A percentile compares a stretch with the other conserved stretches of the same genome.
phyloP scores from a whole-genome alignment of 116 monocot genomes.

The Phalaenopsis hybrid region DNA sequence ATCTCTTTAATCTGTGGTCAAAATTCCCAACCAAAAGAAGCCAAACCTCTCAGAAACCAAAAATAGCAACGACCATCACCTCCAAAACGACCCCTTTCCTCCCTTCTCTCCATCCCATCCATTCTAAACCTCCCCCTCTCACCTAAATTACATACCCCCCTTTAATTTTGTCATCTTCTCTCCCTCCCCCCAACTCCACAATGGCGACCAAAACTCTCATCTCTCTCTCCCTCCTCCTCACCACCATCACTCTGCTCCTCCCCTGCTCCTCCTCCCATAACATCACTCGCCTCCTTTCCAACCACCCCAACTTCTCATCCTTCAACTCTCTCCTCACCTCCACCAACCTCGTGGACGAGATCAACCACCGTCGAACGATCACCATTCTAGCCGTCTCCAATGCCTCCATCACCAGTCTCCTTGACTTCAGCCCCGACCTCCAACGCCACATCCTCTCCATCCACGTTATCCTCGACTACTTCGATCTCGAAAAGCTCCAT shows the following conservation, averaged over 20 bases:
- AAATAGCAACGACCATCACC: background rate
- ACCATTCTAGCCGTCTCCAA: conserved; percentile 40
- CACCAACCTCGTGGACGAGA: conserved; percentile 23
- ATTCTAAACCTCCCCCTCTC: background rate
- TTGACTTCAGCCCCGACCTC: conserved; percentile 18
- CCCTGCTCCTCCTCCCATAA: conserved; percentile 14
- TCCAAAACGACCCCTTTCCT: background rate
- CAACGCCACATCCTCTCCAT: conserved; percentile 24
- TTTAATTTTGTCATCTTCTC: too few relatives aligned
- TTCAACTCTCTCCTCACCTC: conserved; percentile 29
- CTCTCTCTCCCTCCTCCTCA: conserved; percentile 5
- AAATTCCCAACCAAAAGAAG: background rate
- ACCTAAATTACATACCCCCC: too few relatives aligned
- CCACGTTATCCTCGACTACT: conserved; percentile 57
- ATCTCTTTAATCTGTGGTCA: too few relatives aligned
- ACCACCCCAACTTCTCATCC: conserved; percentile 20
- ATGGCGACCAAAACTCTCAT: background rate
- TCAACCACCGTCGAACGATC: conserved; percentile 36
- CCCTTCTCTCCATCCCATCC: background rate
- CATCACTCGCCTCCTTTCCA: conserved; percentile 28
- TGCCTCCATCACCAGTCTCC: conserved; percentile 10
- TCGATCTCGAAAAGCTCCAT: conserved; percentile 28
- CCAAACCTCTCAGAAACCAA: background rate
- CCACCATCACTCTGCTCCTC: conserved; percentile 3
- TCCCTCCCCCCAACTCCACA: background rate